A percentile compares a stretch with the other conserved stretches of the same genome.
Evolutionary conservation across 2,329 filamentous ascomycete species (phyloP).

Genomic region (Trichothecium roseum): DNA sequence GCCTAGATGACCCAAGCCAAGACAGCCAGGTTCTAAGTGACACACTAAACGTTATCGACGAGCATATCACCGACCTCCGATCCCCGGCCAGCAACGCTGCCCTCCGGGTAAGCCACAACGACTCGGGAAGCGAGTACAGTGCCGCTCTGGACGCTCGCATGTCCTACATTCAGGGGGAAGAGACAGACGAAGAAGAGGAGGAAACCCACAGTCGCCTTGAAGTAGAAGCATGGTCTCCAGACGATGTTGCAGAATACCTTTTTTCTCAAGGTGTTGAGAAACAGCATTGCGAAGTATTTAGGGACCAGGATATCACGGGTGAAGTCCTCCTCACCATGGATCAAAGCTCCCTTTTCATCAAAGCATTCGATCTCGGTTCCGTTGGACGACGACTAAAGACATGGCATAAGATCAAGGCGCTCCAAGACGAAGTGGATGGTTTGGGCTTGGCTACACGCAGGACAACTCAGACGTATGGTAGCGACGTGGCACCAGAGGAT

Average conservation of each 20-base stretch:
- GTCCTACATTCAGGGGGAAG: conserved; percentile 88
- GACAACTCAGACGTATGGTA: conserved; percentile 46
- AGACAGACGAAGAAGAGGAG: conserved; percentile 91
- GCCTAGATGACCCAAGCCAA: conserved; percentile 34
- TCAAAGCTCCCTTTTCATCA: conserved; percentile 88
- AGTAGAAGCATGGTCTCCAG: conserved; percentile 69
- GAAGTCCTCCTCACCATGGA: conserved; percentile 93
- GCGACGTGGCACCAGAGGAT: conserved; percentile 48
- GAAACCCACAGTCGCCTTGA: conserved; percentile 56
- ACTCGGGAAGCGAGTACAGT: conserved; percentile 87
- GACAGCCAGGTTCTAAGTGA: conserved; percentile 77
- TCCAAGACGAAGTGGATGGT: conserved; percentile 77
- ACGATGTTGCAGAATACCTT: conserved; percentile 80
- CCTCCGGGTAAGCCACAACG: conserved; percentile 46
- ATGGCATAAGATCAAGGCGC: conserved; percentile 89
- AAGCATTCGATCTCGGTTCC: conserved; percentile 86
- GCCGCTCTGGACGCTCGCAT: conserved; percentile 64
- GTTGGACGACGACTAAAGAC: conserved; percentile 85
- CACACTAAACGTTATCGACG: conserved; percentile 90
- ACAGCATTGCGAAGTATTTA: conserved; percentile 86
- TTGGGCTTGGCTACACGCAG: conserved; percentile 30
- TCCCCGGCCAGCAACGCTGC: conserved; percentile 41
- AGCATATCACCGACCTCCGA: conserved; percentile 84
- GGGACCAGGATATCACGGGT: conserved; percentile 90
- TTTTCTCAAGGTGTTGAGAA: conserved; percentile 78